Base-by-base conservation (phyloP, 1,284 basidiomycete genomes). In the Athelia psychrophila region DNA sequence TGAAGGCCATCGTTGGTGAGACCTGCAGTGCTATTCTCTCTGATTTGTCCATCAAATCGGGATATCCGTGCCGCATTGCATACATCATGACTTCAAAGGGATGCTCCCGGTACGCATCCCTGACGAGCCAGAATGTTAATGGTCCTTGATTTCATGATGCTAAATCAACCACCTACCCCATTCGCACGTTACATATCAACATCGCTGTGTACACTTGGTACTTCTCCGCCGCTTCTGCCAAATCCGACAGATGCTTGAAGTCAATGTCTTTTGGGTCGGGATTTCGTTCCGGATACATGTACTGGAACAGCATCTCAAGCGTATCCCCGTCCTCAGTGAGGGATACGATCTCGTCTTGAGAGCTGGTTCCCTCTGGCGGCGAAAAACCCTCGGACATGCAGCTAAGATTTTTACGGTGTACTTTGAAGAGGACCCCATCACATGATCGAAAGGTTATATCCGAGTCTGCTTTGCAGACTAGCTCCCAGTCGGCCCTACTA, bases 191-290 rank as follows among this genome's bases (percentile, higher is more conserved):
- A 47, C 64, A 67, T 16, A 66, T 56, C 30, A 56, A 59, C 47
- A 65, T 60, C 0, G 66, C 68, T 2, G 65, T 56, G 30, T 61
- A 68, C 0, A 66, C 62, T 44, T 65, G 60, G 40, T 70, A 70
- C 35, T 64, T 65, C 48, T 69, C 66, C 16, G 66, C 64, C 9
- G 67, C 66, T 30, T 65, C 60, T 0, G 65, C 65, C 18, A 70
- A 48, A 15, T 52, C 58, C 2, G 51, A 56, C 20, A 69, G 51
- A 2, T 54, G 49, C 1, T 48, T 22, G 38, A 67, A 66, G 2
- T 56, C 56, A 2, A 60, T 44, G 5, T 55, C 53, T 22, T 67
- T 62, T 15, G 66, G 44, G 23, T 61, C 60, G 1, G 67, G 68
- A 18, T 66, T 64, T 8, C 59, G 57, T 35, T 57, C 54, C 3